phyloP scores from a whole-genome alignment of 192 early-diverging fungal species.

The Backusella morwellensis region DNA sequence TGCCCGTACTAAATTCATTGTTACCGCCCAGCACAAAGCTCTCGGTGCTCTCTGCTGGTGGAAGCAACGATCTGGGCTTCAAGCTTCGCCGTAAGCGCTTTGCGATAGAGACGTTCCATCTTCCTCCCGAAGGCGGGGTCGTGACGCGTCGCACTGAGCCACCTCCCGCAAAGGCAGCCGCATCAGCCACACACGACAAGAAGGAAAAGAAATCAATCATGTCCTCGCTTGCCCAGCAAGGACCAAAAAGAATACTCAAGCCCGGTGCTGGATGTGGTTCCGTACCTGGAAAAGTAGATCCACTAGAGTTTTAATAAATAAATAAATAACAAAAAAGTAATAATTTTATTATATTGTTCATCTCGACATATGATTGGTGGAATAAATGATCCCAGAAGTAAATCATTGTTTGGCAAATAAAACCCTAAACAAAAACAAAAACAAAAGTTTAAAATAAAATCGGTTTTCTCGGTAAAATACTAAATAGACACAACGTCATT shows the following conservation, averaged over 20 bases:
- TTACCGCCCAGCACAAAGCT: conserved; percentile 67
- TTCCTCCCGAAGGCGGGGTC: conserved; percentile 93
- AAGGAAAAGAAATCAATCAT: conserved; percentile 2
- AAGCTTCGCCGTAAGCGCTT: conserved; percentile 88
- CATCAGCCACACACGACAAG: not conserved
- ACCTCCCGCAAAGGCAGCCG: not conserved
- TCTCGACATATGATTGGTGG: not conserved
- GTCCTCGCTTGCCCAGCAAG: conserved; percentile 9
- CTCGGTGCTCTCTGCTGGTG: conserved; percentile 60
- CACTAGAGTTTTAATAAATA: conserved; percentile 44
- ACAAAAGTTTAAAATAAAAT: not conserved
- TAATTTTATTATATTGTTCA: not conserved
- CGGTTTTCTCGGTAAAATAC: not conserved
- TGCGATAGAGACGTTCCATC: conserved; percentile 85
- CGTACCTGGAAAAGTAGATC: conserved; percentile 39
- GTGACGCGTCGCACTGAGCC: conserved; percentile 54
- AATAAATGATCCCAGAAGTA: not conserved
- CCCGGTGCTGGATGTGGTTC: conserved; percentile 42
- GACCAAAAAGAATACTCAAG: conserved; percentile 15
- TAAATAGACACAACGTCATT: not conserved
- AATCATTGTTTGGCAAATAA: not conserved
- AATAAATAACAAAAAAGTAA: not conserved
- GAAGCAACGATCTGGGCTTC: conserved; percentile 80
- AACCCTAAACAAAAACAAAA: not conserved
- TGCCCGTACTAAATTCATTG: conserved; percentile 75